Evolutionary conservation across 441 rosid genomes (phyloP).

Genomic region (Pelargonium citronellum): DNA sequence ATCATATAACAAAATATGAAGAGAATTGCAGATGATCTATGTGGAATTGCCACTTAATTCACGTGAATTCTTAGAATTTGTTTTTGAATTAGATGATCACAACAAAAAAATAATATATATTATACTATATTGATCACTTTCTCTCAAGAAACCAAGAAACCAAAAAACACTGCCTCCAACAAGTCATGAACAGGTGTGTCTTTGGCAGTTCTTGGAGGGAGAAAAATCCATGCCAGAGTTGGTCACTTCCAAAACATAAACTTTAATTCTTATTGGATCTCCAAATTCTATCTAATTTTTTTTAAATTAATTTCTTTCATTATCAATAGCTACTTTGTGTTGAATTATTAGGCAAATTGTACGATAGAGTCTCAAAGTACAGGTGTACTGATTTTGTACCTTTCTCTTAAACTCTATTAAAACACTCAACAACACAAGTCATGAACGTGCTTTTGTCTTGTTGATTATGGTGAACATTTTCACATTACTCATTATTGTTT

Average conservation of each 20-base stretch:
- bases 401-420: neutral
- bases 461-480: neutral
- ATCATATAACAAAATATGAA: no score
- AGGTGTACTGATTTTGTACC: conserved; percentile 4
- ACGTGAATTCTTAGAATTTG: no score
- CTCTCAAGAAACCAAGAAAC: neutral
- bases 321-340: neutral
- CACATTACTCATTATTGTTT: neutral
- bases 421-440: neutral
- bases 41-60: no score
- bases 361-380: conserved; percentile 6
- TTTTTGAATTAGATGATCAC: no score
- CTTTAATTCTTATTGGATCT: neutral
- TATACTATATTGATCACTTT: no score
- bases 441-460: neutral
- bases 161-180: neutral
- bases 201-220: neutral
- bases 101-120: no score
- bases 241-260: neutral
- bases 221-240: neutral
- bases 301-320: neutral
- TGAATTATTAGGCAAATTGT: neutral
- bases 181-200: neutral
- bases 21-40: no score
- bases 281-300: neutral